Percentiles rank a stretch among this genome's conserved stretches.
These are phyloP conservation scores for Colletotrichum somersetense DNA, from an alignment of 2,329 filamentous ascomycete species.

Conservation along the genomic window DNA sequence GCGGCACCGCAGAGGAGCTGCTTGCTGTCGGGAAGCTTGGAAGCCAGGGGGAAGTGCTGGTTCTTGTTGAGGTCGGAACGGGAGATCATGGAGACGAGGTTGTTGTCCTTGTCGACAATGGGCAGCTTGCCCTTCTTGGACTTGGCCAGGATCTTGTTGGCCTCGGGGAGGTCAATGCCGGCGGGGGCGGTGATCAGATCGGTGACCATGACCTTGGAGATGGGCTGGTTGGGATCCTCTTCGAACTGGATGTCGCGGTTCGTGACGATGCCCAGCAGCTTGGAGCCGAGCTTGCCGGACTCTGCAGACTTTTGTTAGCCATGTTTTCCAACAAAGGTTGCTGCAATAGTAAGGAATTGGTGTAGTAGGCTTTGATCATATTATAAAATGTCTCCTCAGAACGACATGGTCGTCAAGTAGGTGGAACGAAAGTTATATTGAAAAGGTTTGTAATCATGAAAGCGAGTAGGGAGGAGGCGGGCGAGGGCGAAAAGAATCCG, in stretches of 20 bases:
- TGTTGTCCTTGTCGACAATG: constrained; percentile 85
- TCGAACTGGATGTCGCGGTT: constrained; percentile 99
- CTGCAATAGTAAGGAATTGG: constrained; percentile 35
- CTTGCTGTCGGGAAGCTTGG: constrained; percentile 96
- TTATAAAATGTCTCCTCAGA: constrained; percentile 75
- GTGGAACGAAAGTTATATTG: constrained; percentile 99
- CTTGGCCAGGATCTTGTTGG: constrained; percentile 91
- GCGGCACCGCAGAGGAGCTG: constrained; percentile 96
- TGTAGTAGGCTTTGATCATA: constrained; percentile 48
- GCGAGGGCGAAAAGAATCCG: constrained; percentile 12
- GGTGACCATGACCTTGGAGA: constrained; percentile 94
- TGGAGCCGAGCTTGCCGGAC: constrained; percentile 91
- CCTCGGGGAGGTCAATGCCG: constrained; percentile 87
- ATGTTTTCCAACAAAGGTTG: constrained; percentile 11
- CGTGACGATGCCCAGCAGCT: constrained; percentile 96
- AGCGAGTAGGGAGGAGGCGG: constrained; percentile 44
- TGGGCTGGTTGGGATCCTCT: constrained; percentile 76
- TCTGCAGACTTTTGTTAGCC: constrained; percentile 70
- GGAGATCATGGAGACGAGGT: constrained; percentile 92
- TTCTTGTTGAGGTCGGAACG: constrained; percentile 99
- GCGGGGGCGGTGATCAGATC: constrained; percentile 89
- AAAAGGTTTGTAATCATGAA: constrained; percentile 84
- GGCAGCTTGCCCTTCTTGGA: constrained; percentile 99
- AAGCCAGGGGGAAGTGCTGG: constrained; percentile 94
- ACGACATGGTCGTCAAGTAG: constrained; percentile 84